These are phyloP conservation scores for Xylaria sp. DNA, from an alignment of 2,329 filamentous ascomycete genomes.

Conservation along the genomic window DNA sequence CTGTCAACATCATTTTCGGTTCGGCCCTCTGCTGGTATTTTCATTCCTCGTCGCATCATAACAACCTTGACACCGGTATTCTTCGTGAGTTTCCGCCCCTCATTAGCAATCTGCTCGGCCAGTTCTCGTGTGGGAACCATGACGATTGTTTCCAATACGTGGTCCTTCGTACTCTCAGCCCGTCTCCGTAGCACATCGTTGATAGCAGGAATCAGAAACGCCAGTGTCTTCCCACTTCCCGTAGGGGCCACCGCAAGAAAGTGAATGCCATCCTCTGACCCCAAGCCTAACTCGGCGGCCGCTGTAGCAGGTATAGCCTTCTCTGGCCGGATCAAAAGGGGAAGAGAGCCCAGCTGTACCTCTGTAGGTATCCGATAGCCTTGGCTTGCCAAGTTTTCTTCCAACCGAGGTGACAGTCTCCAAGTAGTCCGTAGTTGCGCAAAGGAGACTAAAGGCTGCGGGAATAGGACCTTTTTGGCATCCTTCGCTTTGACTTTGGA, in stretches of 20 bases:
- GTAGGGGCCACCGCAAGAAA: slow-evolving; percentile 92
- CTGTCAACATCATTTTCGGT: slow-evolving; percentile 34
- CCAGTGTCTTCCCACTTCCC: slow-evolving; percentile 94
- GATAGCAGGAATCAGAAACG: slow-evolving; percentile 89
- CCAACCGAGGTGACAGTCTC: slow-evolving; percentile 77
- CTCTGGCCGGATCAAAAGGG: slow-evolving; percentile 74
- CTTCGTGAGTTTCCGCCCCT: slow-evolving; percentile 82
- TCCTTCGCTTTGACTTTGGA: slow-evolving; percentile 61
- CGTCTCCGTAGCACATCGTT: slow-evolving; percentile 74
- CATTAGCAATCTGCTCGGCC: slow-evolving; percentile 82
- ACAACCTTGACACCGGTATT: slow-evolving; percentile 84
- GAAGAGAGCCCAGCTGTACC: slow-evolving; percentile 88
- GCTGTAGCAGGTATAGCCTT: slow-evolving; percentile 57
- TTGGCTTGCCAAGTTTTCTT: slow-evolving; percentile 83
- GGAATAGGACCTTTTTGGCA: slow-evolving; percentile 72
- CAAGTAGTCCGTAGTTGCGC: slow-evolving; percentile 76
- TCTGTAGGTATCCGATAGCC: slow-evolving; percentile 91
- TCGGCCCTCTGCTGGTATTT: slow-evolving; percentile 63
- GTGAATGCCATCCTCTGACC: slow-evolving; percentile 64
- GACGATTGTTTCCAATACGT: slow-evolving; percentile 73
- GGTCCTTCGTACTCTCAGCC: slow-evolving; percentile 58
- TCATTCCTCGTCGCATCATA: slow-evolving; percentile 87
- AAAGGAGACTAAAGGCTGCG: slow-evolving; percentile 84
- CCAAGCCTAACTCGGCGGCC: slow-evolving; percentile 50
- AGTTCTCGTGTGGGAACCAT: slow-evolving; percentile 83